Base-by-base conservation (phyloP, 768 basidiomycete species). In the Cantharellus anzutake region DNA sequence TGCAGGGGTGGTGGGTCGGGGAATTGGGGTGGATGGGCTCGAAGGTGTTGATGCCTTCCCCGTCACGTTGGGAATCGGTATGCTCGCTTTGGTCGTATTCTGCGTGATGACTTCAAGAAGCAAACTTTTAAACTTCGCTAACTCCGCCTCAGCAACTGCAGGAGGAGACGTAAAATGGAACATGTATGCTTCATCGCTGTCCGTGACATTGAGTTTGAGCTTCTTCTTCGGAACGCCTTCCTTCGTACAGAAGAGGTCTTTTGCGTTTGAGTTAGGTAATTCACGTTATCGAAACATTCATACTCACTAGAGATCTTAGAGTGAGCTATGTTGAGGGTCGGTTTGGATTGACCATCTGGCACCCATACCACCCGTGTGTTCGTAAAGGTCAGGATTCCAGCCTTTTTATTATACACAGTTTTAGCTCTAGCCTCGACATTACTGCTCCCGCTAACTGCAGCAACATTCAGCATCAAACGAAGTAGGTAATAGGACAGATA, bases 221-320 rank as follows among this genome's bases (percentile, higher is more conserved):
- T 81, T 76, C 65, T 87, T 84, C 68, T 89, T 85, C 0, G 84
- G 71, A 3, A 86, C 82, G 59, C 83, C 84, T 66, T 84, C 83
- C 66, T 91, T 91, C 68, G 86, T 88, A 66, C 84, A 88, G 67
- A 89, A 90, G 41, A 92, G 75, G 16, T 86, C 86, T 86, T 68
- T 63, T 53, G 61, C 60, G 66, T 66, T 41, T 64, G 20, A 29
- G 20, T 29, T 1, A 29, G 20, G 20, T 34, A 39, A 2, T 14
- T 42, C 50, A 4, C 34, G 62, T 16, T 60, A 48, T 11, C 11
- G 44, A 48, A 29, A 11, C 44, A 1, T 48, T 55, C 14, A 55
- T 11, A 14, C 52, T 55, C 38, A 86, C 86, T 80, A 59, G 78
- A 69, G 52, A 80, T 77, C 60, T 84, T 79, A 61, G 73, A 62